Base-by-base conservation (phyloP, 352 stramenopile species). In the Globisporangium emineosum region DNA sequence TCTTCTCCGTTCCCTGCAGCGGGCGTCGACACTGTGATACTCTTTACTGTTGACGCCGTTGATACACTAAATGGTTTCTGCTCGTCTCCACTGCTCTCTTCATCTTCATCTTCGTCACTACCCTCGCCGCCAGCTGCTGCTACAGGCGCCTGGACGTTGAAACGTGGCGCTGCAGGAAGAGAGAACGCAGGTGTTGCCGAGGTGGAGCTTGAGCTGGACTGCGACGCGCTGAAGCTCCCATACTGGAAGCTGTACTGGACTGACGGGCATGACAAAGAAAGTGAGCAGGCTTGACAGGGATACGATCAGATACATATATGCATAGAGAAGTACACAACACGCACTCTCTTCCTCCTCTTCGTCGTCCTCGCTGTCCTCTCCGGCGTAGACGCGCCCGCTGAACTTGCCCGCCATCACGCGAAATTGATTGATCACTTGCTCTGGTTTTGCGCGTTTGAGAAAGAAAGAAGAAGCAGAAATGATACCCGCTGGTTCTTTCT, bases 351-450 rank as follows among this genome's bases (percentile, higher is more conserved):
- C 67, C n/a, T 89, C 79, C 55, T 90, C 80, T 8, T 90, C 79
- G 21, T 88, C 81, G 65, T 92, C 83, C 70, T 92, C 83, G 67
- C 83, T 92, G 73, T 92, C 83, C 71, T 92, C 83, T 49, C 83
- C 83, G 55, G 79, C 81, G 9, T 89, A 76, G 52, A 92, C 83
- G 51, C 83, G 83, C 2, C 83, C 83, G 60, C 81, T 76, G 55
- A 79, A 76, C 42, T 78, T 79, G 70, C 84, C 72, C 23, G 76
- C 59, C 82, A 89, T 91, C n/a, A 4, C 62, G 29, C 42, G 15
- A 50, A 45, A n/a, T 15, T 61, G 35, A 57, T 58, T 9, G n/a
- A 33, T n/a, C 30, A 25, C 40, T 25, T 47, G 12, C 29, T 10
- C 27, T 43, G 29, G 2, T 32, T 32, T 32, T 32, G 29, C 29